Evolutionary conservation across 2,329 filamentous ascomycete species (phyloP), one percentile per base, ranked within the genome.

Genomic region (Fusarium hostae): DNA sequence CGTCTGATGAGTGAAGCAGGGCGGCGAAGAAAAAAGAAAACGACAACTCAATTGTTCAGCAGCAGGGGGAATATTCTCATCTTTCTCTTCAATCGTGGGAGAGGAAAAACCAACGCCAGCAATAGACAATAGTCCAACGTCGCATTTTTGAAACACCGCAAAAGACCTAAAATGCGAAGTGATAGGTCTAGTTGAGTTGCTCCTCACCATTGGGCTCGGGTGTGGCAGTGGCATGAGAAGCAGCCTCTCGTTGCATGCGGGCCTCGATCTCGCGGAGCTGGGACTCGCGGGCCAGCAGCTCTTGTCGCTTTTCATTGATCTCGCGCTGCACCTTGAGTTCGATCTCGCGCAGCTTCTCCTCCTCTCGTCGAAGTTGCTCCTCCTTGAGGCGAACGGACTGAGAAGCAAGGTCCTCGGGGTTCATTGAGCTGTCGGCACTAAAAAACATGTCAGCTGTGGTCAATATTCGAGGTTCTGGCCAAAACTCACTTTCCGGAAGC

Each of bases 261-360:
- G 95, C 95, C 85, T 98, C 95, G 81, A 99, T 98, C 87, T 99
- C 96, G 84, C 96, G 95, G 78, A 99, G 90, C 86, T 99, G 96
- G 79, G 94, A 97, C 87, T 99, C 96, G 83, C 96, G 94, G 74
- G 96, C 96, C 84, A 99, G 83, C 70, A 99, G 89, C 85, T 99
- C 96, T 86, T 99, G 96, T 86, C 96, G 92, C 90, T 99, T 99
- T 90, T 98, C 96, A 86, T 98, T 97, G 87, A 99, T 99, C 85
- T 99, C 96, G 81, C 96, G 94, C 87, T 99, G 96, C 72, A 99
- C 96, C 91, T 99, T 99, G 87, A 98, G 88, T 83, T 99, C 96
- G 82, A 99, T 98, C 87, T 99, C 96, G 83, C 96, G 94, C 73
- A 99, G 92, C 88, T 99, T 99, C 92, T 99, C 96, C 87, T 99